Evolutionary conservation across 2,329 filamentous ascomycete species (phyloP).

Genomic region (Colletotrichum cereale): DNA sequence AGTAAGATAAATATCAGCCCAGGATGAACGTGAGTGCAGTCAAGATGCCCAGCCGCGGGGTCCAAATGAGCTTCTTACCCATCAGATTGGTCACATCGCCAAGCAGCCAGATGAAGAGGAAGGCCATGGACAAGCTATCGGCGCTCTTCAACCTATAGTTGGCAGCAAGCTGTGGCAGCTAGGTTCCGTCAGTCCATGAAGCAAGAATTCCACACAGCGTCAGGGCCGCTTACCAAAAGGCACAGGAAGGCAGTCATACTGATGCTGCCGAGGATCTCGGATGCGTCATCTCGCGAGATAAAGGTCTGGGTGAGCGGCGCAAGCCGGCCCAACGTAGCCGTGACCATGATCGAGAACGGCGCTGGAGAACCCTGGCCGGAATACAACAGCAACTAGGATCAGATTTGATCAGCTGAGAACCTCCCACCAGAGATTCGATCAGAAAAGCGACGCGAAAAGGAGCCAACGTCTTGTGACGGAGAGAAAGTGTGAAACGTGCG

Average conservation of each 20-base stretch:
- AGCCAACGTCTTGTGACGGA: not conserved
- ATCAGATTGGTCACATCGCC: slow-evolving; percentile 24
- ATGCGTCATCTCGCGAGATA: slow-evolving; percentile 10
- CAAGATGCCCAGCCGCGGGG: not conserved
- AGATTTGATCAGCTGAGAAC: no score
- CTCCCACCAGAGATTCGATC: not conserved
- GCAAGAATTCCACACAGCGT: fast-evolving
- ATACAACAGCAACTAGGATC: not conserved
- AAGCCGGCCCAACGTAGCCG: not conserved
- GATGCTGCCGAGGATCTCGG: slow-evolving; percentile 34
- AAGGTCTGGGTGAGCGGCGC: not conserved
- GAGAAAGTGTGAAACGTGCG: not conserved
- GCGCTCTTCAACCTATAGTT: slow-evolving; percentile 29
- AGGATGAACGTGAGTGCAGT: not conserved
- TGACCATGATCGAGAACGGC: not conserved
- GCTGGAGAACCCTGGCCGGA: not conserved
- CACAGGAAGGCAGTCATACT: slow-evolving; percentile 38
- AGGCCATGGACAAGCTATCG: slow-evolving; percentile 33
- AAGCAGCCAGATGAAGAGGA: slow-evolving; percentile 26
- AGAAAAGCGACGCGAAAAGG: not conserved
- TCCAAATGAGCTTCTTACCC: not conserved
- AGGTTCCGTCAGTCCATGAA: not conserved
- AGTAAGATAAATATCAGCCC: no score
- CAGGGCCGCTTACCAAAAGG: slow-evolving; percentile 5
- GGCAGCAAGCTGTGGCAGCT: slow-evolving; percentile 27